Percentiles rank a stretch among this genome's conserved stretches.
phyloP scores from a whole-genome alignment of 1,139 yeast species.

The Sugiyamaella neomexicana region DNA sequence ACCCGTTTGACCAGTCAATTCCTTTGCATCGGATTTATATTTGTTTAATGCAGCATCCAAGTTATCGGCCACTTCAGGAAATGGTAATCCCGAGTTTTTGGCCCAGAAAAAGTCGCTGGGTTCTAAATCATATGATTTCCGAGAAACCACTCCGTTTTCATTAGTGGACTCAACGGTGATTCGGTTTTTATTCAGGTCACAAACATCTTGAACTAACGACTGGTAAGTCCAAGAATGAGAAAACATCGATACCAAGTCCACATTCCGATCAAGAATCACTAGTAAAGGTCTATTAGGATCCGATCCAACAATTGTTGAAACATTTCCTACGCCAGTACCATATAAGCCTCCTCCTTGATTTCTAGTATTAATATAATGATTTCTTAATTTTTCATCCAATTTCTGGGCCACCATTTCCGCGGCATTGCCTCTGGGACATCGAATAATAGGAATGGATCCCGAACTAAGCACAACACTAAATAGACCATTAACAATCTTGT shows the following conservation, averaged over 20 bases:
- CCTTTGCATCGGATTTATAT: conserved; percentile 85
- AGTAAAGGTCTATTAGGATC: conserved; percentile 65
- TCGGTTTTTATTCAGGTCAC: conserved; percentile 75
- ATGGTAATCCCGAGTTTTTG: conserved; percentile 79
- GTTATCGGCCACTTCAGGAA: conserved; percentile 97
- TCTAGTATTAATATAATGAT: conserved; percentile 72
- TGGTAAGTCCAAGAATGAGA: conserved; percentile 98
- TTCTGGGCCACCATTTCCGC: conserved; percentile 92
- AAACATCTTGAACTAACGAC: conserved; percentile 92
- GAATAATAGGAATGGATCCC: conserved; percentile 79
- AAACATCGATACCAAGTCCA: conserved; percentile 91
- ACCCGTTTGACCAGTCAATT: conserved; percentile 78
- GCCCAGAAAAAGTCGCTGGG: conserved; percentile 93
- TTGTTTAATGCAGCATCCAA: conserved; percentile 79
- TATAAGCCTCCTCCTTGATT: conserved; percentile 22
- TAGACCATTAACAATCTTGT: conserved; percentile 71
- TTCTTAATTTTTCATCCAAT: conserved; percentile 78
- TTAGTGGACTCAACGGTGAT: conserved; percentile 56
- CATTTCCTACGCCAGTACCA: conserved; percentile 19
- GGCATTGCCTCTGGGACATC: conserved; percentile 92
- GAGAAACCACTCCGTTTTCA: conserved; percentile 41
- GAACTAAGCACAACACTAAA: conserved; percentile 77
- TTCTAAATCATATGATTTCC: conserved; percentile 76
- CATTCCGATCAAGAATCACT: conserved; percentile 78
- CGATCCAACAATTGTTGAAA: conserved; percentile 25